Conservation (phyloP, 192 early-diverging fungal species). For the Mortierella claussenii region DNA sequence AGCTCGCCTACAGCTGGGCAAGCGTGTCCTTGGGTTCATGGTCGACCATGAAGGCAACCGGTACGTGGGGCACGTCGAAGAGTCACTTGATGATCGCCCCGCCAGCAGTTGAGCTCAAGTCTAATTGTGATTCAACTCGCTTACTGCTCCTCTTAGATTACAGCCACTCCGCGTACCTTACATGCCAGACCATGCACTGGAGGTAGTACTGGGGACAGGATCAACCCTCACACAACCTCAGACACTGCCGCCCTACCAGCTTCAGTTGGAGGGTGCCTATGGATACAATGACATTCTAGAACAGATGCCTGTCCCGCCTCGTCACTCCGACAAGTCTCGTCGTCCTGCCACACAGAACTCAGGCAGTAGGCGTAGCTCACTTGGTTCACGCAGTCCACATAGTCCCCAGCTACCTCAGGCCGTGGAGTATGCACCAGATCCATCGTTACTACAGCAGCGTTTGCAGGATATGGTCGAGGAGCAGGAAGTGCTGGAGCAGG, state of each 20-base stretch:
- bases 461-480: background rate
- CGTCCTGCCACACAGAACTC: background rate
- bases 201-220: background rate
- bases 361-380: background rate
- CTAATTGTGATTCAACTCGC: background rate
- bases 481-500: background rate
- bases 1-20: background rate
- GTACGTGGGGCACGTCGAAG: too few species aligned
- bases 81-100: too few species aligned
- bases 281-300: background rate
- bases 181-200: background rate
- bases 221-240: background rate
- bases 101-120: too few species aligned
- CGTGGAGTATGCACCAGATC: too few species aligned
- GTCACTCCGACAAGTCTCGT: background rate
- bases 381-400: background rate
- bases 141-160: background rate
- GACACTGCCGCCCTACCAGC: background rate
- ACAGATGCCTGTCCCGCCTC: background rate
- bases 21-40: conserved; percentile 9
- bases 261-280: background rate
- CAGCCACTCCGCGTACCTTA: conserved; percentile 7
- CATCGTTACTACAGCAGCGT: background rate
- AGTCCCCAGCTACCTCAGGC: too few species aligned
- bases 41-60: conserved; percentile 3